Percentiles rank a stretch among this genome's conserved stretches.
These are phyloP conservation scores for Globisporangium megalacanthum DNA, from an alignment of 352 stramenopile species.

Conservation along the genomic window DNA sequence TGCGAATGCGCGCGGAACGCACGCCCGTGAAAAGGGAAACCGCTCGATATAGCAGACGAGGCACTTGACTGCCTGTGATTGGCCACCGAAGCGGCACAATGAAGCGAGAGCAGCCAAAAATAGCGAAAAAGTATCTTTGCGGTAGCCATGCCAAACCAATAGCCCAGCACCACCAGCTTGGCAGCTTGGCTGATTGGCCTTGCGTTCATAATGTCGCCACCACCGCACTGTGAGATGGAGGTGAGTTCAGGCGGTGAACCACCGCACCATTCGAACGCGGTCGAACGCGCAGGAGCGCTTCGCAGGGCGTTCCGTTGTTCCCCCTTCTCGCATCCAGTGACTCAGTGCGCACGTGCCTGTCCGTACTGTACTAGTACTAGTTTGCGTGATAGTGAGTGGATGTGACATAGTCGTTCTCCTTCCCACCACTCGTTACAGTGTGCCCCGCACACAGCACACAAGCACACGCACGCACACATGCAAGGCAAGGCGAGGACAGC, in stretches of 20 bases:
- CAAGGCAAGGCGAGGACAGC: too few species aligned
- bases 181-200: too few species aligned
- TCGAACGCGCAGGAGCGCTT: constrained; percentile 1
- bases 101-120: background rate
- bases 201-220: background rate
- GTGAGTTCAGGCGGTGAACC: too few species aligned
- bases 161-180: too few species aligned
- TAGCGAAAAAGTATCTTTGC: constrained; percentile 2
- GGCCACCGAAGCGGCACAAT: background rate
- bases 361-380: too few species aligned
- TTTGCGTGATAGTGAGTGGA: background rate
- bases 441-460: too few species aligned
- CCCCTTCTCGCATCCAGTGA: background rate
- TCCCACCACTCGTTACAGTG: too few species aligned
- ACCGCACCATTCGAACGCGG: background rate
- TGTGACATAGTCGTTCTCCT: too few species aligned
- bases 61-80: background rate
- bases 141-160: too few species aligned
- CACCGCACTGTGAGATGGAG: too few species aligned
- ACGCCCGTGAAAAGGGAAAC: background rate
- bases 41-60: background rate
- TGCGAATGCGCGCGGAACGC: constrained; percentile 8
- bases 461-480: too few species aligned
- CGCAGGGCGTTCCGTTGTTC: constrained; percentile 6
- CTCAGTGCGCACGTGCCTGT: background rate